phyloP scores from a whole-genome alignment of 1,284 basidiomycete genomes.

The Puccinia polysora region DNA sequence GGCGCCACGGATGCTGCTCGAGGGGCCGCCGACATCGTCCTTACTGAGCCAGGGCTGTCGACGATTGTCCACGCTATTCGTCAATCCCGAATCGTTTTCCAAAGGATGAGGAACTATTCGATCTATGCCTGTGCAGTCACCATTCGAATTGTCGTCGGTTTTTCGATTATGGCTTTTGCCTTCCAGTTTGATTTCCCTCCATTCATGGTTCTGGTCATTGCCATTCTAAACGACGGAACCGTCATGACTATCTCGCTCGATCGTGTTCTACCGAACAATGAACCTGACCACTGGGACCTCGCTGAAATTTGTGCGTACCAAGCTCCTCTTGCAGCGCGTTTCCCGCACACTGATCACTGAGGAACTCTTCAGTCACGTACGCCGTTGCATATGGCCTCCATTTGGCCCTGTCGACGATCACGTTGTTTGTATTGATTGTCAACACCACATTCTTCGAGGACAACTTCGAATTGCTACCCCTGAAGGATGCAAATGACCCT shows the following conservation, averaged over 20 bases:
- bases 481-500: constrained; percentile 28
- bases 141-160: constrained; percentile 45
- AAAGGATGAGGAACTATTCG: constrained; percentile 93
- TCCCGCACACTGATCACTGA: neutral
- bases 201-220: constrained; percentile 69
- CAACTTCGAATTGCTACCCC: constrained; percentile 66
- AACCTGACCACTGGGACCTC: constrained; percentile 85
- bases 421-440: constrained; percentile 76
- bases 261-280: constrained; percentile 85
- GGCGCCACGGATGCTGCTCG: constrained; percentile 93
- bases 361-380: constrained; percentile 61
- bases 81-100: constrained; percentile 92
- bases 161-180: constrained; percentile 42
- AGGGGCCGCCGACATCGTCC: constrained; percentile 89
- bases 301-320: constrained; percentile 68
- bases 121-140: constrained; percentile 56
- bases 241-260: constrained; percentile 98
- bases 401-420: constrained; percentile 79
- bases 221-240: constrained; percentile 54
- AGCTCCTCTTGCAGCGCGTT: too few relatives aligned
- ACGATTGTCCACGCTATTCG: constrained; percentile 95
- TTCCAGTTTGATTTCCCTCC: constrained; percentile 45
- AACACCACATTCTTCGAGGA: constrained; percentile 84
- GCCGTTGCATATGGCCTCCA: constrained; percentile 92
- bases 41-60: constrained; percentile 90